phyloP scores from a whole-genome alignment of 2,329 filamentous ascomycete genomes.

The Neurospora sp. region DNA sequence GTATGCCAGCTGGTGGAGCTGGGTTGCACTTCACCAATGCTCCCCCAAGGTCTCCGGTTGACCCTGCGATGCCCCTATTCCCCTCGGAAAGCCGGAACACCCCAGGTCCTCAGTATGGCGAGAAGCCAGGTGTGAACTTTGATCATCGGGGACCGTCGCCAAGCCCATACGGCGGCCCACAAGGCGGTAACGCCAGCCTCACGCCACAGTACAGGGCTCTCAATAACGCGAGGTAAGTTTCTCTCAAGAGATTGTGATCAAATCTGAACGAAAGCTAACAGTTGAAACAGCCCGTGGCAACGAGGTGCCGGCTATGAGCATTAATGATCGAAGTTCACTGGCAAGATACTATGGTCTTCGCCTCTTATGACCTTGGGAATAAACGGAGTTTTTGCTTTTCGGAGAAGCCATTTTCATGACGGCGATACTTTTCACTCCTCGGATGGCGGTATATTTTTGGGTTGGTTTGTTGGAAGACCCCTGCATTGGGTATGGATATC shows the following conservation, averaged over 20 bases:
- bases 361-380: not conserved
- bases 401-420: not conserved
- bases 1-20: slow-evolving; percentile 13
- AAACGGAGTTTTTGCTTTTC: not conserved
- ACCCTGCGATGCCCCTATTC: slow-evolving; percentile 42
- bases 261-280: slow-evolving; percentile 11
- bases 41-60: slow-evolving; percentile 34
- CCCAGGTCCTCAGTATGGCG: slow-evolving; percentile 5
- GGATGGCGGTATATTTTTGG: not conserved
- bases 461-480: not conserved
- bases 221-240: slow-evolving; percentile 29
- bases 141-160: slow-evolving; percentile 17
- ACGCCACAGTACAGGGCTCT: not conserved
- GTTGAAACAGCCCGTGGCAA: slow-evolving; percentile 40
- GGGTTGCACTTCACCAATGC: slow-evolving; percentile 18
- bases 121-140: slow-evolving; percentile 11
- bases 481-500: not conserved
- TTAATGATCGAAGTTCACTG: slow-evolving; percentile 9
- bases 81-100: slow-evolving; percentile 26
- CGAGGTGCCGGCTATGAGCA: slow-evolving; percentile 45
- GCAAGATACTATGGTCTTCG: not conserved
- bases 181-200: slow-evolving; percentile 17
- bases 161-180: slow-evolving; percentile 22
- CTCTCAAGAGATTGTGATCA: not conserved
- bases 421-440: not conserved